Conservation (phyloP, 495 filamentous ascomycete genomes). For the Bryoglossum gracile region DNA sequence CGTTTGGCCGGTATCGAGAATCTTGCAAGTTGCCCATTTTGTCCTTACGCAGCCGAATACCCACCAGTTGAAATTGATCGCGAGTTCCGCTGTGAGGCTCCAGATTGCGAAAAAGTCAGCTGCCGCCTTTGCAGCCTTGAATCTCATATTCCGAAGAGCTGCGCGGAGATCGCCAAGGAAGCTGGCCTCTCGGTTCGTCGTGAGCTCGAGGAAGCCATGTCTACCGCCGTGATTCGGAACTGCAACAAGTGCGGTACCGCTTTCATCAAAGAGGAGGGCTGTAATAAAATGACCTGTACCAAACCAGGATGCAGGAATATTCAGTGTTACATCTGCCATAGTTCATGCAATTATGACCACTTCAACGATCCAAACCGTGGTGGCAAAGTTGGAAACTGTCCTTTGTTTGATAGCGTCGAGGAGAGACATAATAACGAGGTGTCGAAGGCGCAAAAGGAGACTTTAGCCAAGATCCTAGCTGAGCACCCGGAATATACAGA, state of each 20-base stretch:
- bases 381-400: constrained; percentile 48
- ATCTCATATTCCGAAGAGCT: constrained; percentile 68
- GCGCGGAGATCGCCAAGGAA: constrained; percentile 59
- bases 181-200: constrained; percentile 53
- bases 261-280: constrained; percentile 71
- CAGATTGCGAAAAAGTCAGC: constrained; percentile 56
- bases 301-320: constrained; percentile 44
- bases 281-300: constrained; percentile 75
- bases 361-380: constrained; percentile 41
- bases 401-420: constrained; percentile 56
- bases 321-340: constrained; percentile 71
- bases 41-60: constrained; percentile 69
- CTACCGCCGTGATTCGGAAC: constrained; percentile 63
- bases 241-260: constrained; percentile 59
- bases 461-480: constrained; percentile 46
- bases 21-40: constrained; percentile 72
- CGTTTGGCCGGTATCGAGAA: constrained; percentile 56
- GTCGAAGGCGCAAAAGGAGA: constrained; percentile 51
- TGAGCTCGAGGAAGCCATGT: constrained; percentile 76
- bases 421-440: constrained; percentile 60
- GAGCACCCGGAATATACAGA: constrained; percentile 54
- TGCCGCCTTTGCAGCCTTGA: constrained; percentile 68
- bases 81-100: constrained; percentile 66
- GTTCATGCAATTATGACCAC: constrained; percentile 46
- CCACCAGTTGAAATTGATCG: constrained; percentile 59